Conservation (phyloP, 164 flowering plant species). For the Cinnamomum micranthum region DNA sequence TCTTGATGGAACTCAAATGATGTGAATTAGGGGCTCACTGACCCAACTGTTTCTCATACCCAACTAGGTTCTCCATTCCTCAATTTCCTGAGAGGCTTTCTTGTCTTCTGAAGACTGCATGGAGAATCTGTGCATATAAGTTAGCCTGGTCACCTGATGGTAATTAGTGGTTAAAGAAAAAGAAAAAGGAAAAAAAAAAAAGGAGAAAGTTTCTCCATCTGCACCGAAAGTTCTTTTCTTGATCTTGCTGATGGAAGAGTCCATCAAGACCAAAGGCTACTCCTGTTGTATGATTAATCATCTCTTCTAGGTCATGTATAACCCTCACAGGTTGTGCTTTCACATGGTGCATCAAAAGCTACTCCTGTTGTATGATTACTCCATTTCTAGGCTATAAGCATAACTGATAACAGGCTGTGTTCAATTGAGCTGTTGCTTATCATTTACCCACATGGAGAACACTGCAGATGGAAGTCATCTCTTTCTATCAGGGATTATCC, state of each 20-base stretch:
- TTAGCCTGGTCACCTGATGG: neutral
- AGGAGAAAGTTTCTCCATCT: neutral
- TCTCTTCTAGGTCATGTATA: neutral
- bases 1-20: constrained; percentile 24
- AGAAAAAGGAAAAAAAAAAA: neutral
- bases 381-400: too few species aligned
- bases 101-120: neutral
- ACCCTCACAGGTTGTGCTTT: neutral
- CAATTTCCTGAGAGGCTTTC: neutral
- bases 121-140: neutral
- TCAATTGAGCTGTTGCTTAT: too few species aligned
- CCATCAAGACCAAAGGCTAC: neutral
- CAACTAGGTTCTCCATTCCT: neutral
- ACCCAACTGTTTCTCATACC: neutral
- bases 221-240: neutral
- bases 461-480: neutral
- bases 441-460: neutral
- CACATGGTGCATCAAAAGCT: neutral
- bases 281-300: neutral
- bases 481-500: neutral
- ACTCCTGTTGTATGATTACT: neutral
- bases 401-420: too few species aligned
- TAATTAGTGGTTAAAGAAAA: neutral
- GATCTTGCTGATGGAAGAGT: neutral
- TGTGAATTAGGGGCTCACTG: constrained; percentile 17